Conservation (phyloP, 805 yeast genomes). For the Candida lessepsii region DNA sequence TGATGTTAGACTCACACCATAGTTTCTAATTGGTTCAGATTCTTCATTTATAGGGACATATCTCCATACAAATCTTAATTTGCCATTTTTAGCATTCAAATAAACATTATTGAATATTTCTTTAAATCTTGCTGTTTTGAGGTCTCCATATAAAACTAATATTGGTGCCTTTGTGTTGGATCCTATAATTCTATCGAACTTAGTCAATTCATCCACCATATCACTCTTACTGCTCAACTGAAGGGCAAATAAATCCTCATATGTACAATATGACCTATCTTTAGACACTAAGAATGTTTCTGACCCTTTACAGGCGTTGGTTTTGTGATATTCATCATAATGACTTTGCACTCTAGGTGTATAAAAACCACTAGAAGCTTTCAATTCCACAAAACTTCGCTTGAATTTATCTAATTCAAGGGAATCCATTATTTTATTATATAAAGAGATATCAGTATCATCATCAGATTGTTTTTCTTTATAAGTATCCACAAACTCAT, state of each 20-base stretch:
- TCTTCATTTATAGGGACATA: slow-evolving; percentile 46
- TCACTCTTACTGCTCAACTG: slow-evolving; percentile 47
- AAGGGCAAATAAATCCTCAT: slow-evolving; percentile 77
- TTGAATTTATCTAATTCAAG: slow-evolving; percentile 13
- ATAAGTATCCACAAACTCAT: not conserved
- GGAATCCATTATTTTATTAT: slow-evolving; percentile 7
- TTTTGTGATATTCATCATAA: slow-evolving; percentile 46
- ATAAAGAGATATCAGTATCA: slow-evolving; percentile 8
- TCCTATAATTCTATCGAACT: slow-evolving; percentile 70
- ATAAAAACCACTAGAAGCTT: slow-evolving; percentile 46
- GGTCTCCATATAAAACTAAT: slow-evolving; percentile 67
- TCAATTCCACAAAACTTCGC: slow-evolving; percentile 36
- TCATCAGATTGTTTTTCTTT: too few relatives aligned
- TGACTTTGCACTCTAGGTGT: slow-evolving; percentile 69
- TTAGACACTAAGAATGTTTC: slow-evolving; percentile 39
- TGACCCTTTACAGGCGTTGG: slow-evolving; percentile 19
- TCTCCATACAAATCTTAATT: slow-evolving; percentile 74
- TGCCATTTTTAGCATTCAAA: slow-evolving; percentile 60
- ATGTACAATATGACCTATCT: slow-evolving; percentile 56
- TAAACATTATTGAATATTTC: slow-evolving; percentile 58
- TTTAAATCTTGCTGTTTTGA: slow-evolving; percentile 47
- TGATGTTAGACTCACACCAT: slow-evolving; percentile 58
- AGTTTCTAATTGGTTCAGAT: slow-evolving; percentile 49
- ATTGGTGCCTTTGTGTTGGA: slow-evolving; percentile 46
- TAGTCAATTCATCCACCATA: slow-evolving; percentile 19